Evolutionary conservation across 169 alveolate genomes (phyloP), one percentile per base, ranked within the genome.

Genomic region (Theileria parva): DNA sequence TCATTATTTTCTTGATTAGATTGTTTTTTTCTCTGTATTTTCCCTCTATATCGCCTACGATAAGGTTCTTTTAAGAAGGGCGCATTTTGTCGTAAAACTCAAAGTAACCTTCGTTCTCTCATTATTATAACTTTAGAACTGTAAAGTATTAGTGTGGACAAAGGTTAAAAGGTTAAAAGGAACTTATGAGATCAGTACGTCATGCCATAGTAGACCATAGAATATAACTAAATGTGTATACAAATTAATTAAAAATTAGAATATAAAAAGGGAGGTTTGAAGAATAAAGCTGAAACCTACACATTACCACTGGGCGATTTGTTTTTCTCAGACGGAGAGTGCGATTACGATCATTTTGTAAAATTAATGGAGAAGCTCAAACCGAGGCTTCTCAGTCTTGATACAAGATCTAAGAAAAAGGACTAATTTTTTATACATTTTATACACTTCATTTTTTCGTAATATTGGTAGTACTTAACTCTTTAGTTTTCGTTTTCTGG

Each of bases 111-210:
- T 8, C 9, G 5, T 19, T 12, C 6, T 6, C 34, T 21, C 27
- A 39, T 2, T 13, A 81, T 21, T 2, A 28, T 32, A 21, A 23
- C 50, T 63, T 28, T 68, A 81, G 88, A 77, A 77, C 48, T 12
- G 15, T 50, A 75, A 65, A 25, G 78, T 81, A n/a, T 30, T 55
- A 13, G 25, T 81, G 1, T 74, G 88, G 83, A 44, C 69, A 44
- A 28, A 27, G 21, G 79, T 81, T 65, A 81, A 81, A 44, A 70
- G 85, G 88, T 8, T 30, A 12, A 55, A 74, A 13, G 88, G 77
- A 69, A 81, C 85, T 37, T 81, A 28, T 61, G 88, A 81, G 3
- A 74, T 81, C 0, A 39, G 88, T 83, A 59, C 12, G 89, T 77
- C 19, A 3, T 11, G 17, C 48, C 48, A 6, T 37, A 6, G 48